Conservation (phyloP, 208 protist genomes). For the Strigomonas culicis region DNA sequence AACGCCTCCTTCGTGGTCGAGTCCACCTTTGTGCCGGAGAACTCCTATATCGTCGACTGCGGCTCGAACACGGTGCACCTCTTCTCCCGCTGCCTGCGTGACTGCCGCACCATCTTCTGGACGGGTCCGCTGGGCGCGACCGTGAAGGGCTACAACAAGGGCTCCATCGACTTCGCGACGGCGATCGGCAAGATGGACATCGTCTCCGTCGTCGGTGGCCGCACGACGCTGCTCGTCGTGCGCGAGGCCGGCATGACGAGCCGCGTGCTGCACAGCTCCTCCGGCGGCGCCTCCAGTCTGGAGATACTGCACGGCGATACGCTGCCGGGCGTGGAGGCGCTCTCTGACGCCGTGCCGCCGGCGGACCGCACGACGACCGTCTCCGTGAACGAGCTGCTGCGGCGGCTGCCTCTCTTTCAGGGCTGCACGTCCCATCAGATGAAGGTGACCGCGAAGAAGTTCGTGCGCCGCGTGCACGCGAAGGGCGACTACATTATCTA, state of each 20-base stretch:
- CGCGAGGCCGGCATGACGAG: slow-evolving; percentile 30
- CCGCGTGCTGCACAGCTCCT: slow-evolving; percentile 94
- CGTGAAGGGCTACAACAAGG: slow-evolving; percentile 90
- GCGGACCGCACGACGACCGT: slow-evolving; percentile 31
- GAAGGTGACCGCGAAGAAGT: slow-evolving; percentile 49
- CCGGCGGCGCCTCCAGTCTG: slow-evolving; percentile 96
- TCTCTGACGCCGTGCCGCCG: slow-evolving; percentile 55
- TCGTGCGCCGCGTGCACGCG: slow-evolving; percentile 50
- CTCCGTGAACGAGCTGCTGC: slow-evolving; percentile 59
- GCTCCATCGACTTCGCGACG: slow-evolving; percentile 58
- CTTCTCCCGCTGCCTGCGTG: slow-evolving; percentile 73
- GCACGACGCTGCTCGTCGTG: slow-evolving; percentile 37
- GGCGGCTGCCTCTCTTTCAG: slow-evolving; percentile 64
- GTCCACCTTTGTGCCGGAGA: slow-evolving; percentile 43
- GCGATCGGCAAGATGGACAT: slow-evolving; percentile 39
- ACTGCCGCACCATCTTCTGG: slow-evolving; percentile 93
- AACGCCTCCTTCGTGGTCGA: slow-evolving; percentile 27
- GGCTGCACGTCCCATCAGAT: slow-evolving; percentile 74
- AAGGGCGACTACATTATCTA: slow-evolving; percentile 72
- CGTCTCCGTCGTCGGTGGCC: slow-evolving; percentile 59
- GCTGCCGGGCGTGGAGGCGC: slow-evolving; percentile 83
- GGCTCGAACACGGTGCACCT: slow-evolving; percentile 77
- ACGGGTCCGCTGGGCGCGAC: slow-evolving; percentile 92
- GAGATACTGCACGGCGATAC: slow-evolving; percentile 96
- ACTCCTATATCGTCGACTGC: slow-evolving; percentile 90